phyloP scores from a whole-genome alignment of 2,329 filamentous ascomycete genomes.

The Colletotrichum spaethianum region DNA sequence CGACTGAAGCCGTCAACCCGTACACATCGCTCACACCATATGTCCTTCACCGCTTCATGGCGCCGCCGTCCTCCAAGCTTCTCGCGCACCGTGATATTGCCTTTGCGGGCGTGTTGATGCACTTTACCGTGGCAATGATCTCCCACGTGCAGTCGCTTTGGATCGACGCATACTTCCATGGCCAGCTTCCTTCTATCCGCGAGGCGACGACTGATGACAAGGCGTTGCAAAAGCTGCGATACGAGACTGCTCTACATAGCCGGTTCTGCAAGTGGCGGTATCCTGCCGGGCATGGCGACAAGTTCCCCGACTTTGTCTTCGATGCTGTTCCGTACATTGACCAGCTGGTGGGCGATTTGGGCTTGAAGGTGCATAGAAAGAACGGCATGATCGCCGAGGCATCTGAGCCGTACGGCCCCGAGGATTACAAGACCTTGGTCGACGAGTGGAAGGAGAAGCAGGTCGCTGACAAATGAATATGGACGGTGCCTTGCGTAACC shows the following conservation, averaged over 20 bases:
- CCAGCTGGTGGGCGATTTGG: constrained; percentile 76
- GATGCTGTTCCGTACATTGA: constrained; percentile 83
- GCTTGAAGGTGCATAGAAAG: constrained; percentile 70
- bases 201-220: constrained; percentile 42
- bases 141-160: constrained; percentile 62
- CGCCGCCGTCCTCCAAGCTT: constrained; percentile 43
- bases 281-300: constrained; percentile 74
- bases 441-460: constrained; percentile 61
- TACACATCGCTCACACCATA: constrained; percentile 42
- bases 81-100: constrained; percentile 46
- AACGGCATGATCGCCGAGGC: constrained; percentile 65
- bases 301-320: constrained; percentile 80
- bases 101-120: constrained; percentile 50
- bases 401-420: constrained; percentile 69
- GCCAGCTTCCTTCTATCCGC: constrained; percentile 54
- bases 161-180: constrained; percentile 53
- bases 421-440: constrained; percentile 69
- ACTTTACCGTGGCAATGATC: constrained; percentile 49
- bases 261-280: constrained; percentile 81
- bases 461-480: neutral
- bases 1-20: constrained; percentile 36
- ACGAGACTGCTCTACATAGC: constrained; percentile 74
- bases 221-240: constrained; percentile 59
- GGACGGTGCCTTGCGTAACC: neutral
- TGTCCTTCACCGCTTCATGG: constrained; percentile 49